Evolutionary conservation across 2,329 filamentous ascomycete genomes (phyloP).

Genomic region (Sphaerostilbella broomeana): DNA sequence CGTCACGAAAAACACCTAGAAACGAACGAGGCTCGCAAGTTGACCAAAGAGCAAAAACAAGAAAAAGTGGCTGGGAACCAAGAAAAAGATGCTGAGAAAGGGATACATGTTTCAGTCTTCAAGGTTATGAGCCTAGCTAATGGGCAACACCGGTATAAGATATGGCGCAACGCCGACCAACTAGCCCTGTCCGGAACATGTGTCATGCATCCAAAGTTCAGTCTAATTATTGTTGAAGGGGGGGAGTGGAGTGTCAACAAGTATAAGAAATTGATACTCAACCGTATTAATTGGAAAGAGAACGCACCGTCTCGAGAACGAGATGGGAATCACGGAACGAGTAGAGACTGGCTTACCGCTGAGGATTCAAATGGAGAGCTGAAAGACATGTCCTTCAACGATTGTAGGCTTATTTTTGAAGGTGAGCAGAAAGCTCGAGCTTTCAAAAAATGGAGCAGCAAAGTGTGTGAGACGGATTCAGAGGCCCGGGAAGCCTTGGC

Average conservation of each 20-base stretch:
- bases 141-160: conserved; percentile 88
- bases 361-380: conserved; percentile 71
- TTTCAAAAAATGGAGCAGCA: conserved; percentile 83
- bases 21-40: conserved; percentile 75
- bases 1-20: conserved; percentile 71
- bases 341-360: conserved; percentile 70
- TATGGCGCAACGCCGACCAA: conserved; percentile 88
- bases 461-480: conserved; percentile 87
- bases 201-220: conserved; percentile 83
- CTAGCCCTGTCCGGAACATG: conserved; percentile 81
- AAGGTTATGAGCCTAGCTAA: conserved; percentile 85
- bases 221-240: conserved; percentile 85
- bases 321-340: conserved; percentile 54
- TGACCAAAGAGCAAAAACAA: conserved; percentile 79
- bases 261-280: conserved; percentile 89
- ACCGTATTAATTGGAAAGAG: conserved; percentile 92
- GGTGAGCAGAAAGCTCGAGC: conserved; percentile 73
- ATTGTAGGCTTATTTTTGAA: conserved; percentile 81
- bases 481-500: conserved; percentile 76
- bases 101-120: conserved; percentile 81
- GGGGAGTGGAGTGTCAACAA: conserved; percentile 74
- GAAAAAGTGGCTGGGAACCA: conserved; percentile 81
- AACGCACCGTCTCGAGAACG: conserved; percentile 64
- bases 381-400: conserved; percentile 76
- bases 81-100: conserved; percentile 79